Percentiles rank a stretch among this genome's conserved stretches.
phyloP scores from a whole-genome alignment of 257 asterid genomes.

The Solanum tarapatanum region DNA sequence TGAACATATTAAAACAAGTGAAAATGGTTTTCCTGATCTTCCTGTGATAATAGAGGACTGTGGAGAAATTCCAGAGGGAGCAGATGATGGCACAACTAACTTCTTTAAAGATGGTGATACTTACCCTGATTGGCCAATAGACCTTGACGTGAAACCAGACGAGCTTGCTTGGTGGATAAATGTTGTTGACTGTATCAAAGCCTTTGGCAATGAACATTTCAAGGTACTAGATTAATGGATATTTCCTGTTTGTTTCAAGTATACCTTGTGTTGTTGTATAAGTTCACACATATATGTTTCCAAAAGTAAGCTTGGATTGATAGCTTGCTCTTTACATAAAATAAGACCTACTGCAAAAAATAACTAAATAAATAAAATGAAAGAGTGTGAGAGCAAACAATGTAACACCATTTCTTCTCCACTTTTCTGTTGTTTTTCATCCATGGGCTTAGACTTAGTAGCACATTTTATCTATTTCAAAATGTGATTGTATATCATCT shows the following conservation, averaged over 20 bases:
- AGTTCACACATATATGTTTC: neutral
- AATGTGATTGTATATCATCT: neutral
- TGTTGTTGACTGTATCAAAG: slow-evolving; percentile 19
- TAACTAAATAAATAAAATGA: neutral
- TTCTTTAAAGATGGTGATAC: slow-evolving; percentile 32
- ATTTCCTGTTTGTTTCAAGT: neutral
- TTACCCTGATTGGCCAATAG: slow-evolving; percentile 31
- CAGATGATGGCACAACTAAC: slow-evolving; percentile 22
- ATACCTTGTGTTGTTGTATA: neutral
- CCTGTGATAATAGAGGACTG: slow-evolving; percentile 46
- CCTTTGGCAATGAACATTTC: slow-evolving; percentile 23
- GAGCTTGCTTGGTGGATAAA: slow-evolving; percentile 30
- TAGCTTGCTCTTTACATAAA: neutral
- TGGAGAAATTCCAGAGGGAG: slow-evolving; percentile 61
- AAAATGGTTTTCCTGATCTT: slow-evolving; percentile 24
- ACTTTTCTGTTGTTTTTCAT: neutral
- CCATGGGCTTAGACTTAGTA: neutral
- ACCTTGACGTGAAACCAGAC: slow-evolving; percentile 20
- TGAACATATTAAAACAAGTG: slow-evolving; percentile 35
- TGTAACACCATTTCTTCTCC: neutral
- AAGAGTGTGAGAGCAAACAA: neutral
- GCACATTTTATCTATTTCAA: neutral
- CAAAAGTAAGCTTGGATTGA: neutral
- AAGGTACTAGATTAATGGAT: slow-evolving; percentile 12
- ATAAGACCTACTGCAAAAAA: neutral